Evolutionary conservation across 1,284 basidiomycete species (phyloP).

Genomic region (Golubevia sp.): DNA sequence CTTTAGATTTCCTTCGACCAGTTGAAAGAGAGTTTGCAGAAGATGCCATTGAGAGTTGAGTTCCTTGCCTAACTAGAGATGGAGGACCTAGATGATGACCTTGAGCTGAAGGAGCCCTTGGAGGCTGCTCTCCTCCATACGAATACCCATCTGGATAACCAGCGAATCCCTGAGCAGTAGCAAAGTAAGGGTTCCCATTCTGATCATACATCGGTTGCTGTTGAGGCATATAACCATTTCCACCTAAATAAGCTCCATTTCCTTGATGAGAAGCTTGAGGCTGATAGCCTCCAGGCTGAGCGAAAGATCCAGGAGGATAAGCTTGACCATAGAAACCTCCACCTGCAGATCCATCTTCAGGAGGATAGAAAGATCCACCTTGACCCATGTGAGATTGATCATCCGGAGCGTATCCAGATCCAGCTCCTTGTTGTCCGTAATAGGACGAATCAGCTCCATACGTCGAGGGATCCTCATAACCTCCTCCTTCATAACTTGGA

Average conservation of each 20-base stretch:
- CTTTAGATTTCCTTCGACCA: not conserved
- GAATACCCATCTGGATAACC: slow-evolving; percentile 24
- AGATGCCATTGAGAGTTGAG: not conserved
- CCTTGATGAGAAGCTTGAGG: not conserved
- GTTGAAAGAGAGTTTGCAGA: not conserved
- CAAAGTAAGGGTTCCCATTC: slow-evolving; percentile 38
- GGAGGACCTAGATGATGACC: not conserved
- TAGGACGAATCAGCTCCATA: not conserved
- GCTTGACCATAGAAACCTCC: not conserved
- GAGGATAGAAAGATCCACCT: not conserved
- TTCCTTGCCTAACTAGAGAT: not conserved
- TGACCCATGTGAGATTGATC: not conserved
- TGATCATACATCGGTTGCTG: slow-evolving; percentile 9
- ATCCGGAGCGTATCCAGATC: not conserved
- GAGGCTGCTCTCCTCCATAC: not conserved
- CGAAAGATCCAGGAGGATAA: not conserved
- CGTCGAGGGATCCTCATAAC: not conserved
- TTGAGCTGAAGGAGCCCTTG: not conserved
- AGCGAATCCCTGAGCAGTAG: slow-evolving; percentile 25
- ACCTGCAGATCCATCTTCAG: not conserved
- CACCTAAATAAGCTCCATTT: not conserved
- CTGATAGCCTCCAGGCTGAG: not conserved
- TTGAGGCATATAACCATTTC: not conserved
- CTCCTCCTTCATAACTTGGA: not conserved
- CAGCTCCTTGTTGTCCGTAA: not conserved